Evolutionary conservation across 306 rosid species (phyloP).

Genomic region (Ceratonia siliqua): DNA sequence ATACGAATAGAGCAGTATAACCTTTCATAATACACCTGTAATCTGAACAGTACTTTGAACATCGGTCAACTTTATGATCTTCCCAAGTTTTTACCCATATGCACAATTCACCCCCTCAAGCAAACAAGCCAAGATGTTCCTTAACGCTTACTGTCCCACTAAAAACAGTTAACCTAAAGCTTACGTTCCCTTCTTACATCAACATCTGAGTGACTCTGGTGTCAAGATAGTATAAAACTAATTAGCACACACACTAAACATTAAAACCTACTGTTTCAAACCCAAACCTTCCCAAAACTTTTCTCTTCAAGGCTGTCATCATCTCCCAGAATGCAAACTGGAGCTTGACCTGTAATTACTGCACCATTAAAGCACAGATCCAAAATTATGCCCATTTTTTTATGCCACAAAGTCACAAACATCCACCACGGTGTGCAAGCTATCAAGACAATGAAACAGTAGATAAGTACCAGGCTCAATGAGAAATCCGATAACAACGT

Average conservation of each 20-base stretch:
- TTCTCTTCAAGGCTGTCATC: no score
- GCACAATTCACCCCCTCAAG: not conserved
- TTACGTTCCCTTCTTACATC: not conserved
- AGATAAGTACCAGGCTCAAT: not conserved
- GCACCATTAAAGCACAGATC: not conserved
- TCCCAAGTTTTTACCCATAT: not conserved
- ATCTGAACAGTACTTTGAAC: no score
- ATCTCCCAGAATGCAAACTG: not conserved
- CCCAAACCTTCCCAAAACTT: not conserved
- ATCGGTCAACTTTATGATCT: not conserved
- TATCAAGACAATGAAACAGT: not conserved
- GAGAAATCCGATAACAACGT: not conserved
- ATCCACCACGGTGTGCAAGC: not conserved
- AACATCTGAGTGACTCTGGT: not conserved
- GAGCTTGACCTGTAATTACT: not conserved
- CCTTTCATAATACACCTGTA: not conserved
- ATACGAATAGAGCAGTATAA: not conserved
- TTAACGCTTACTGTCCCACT: not conserved
- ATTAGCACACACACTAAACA: not conserved
- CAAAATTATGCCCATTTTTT: not conserved
- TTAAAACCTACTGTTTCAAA: not conserved
- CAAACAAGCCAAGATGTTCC: not conserved
- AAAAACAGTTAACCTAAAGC: not conserved
- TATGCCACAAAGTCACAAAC: not conserved
- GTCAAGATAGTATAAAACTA: not conserved